Evolutionary conservation across 768 basidiomycete genomes (phyloP).

Genomic region (Tricholoma hemisulphureum): DNA sequence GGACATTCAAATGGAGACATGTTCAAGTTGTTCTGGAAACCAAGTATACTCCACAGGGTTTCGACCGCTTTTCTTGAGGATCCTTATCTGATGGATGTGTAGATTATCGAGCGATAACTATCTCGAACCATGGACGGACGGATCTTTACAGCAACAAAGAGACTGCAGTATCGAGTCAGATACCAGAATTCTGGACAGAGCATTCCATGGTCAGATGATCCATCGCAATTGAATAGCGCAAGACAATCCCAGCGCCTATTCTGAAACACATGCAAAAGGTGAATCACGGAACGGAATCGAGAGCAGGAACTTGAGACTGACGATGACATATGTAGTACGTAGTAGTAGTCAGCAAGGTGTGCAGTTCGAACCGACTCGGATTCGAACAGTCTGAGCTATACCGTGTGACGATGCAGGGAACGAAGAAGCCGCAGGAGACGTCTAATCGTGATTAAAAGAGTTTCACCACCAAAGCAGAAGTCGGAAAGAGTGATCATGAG

Average conservation of each 20-base stretch:
- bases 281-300: not conserved
- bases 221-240: too few species aligned
- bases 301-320: not conserved
- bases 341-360: not conserved
- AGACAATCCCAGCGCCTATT: not conserved
- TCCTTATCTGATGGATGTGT: not conserved
- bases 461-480: too few species aligned
- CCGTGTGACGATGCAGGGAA: too few species aligned
- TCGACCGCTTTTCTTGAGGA: not conserved
- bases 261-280: not conserved
- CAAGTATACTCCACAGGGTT: too few species aligned
- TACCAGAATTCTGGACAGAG: not conserved
- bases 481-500: too few species aligned
- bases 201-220: not conserved
- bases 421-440: not conserved
- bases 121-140: not conserved
- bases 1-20: not conserved
- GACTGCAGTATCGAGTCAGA: not conserved
- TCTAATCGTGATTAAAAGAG: too few species aligned
- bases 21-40: not conserved
- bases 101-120: not conserved
- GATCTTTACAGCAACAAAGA: not conserved
- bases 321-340: not conserved
- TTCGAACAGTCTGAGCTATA: too few species aligned
- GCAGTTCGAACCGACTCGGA: too few species aligned